Conservation (phyloP, 2,329 filamentous ascomycete species). For the Colletotrichum limetticola region DNA sequence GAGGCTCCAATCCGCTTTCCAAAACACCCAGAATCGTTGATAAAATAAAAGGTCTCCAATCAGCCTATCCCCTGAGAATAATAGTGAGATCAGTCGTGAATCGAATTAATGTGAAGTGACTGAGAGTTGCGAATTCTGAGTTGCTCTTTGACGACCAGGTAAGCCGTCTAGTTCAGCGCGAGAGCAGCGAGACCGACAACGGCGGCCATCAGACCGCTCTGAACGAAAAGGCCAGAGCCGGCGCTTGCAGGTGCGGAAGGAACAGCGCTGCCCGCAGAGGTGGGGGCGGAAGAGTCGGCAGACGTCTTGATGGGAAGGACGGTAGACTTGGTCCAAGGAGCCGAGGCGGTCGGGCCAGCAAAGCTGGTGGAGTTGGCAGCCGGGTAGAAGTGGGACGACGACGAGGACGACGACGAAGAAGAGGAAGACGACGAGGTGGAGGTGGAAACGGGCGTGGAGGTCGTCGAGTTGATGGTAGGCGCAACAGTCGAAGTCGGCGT, state of each 20-base stretch:
- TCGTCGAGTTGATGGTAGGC: constrained; percentile 35
- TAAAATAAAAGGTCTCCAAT: constrained; percentile 38
- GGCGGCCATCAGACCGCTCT: constrained; percentile 52
- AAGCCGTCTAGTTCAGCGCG: constrained; percentile 42
- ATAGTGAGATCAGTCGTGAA: constrained; percentile 35
- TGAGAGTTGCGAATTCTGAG: not conserved
- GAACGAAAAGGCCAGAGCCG: constrained; percentile 46
- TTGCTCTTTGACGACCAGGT: not conserved
- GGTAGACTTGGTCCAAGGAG: constrained; percentile 40
- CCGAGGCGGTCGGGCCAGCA: constrained; percentile 38
- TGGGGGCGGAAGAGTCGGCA: constrained; percentile 23
- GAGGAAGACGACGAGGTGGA: constrained; percentile 12
- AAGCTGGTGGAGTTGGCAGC: constrained; percentile 47
- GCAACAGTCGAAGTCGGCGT: constrained; percentile 42
- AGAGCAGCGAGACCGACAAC: constrained; percentile 52
- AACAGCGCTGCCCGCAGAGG: constrained; percentile 39
- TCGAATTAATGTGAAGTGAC: constrained; percentile 33
- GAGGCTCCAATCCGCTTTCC: constrained; percentile 21
- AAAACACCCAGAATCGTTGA: constrained; percentile 13
- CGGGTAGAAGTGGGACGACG: constrained; percentile 41
- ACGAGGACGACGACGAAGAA: constrained; percentile 21
- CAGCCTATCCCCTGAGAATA: constrained; percentile 40
- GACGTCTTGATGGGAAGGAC: constrained; percentile 36
- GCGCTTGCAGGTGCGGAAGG: constrained; percentile 44
- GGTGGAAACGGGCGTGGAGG: constrained; percentile 36